Evolutionary conservation across 768 basidiomycete species (phyloP).

Genomic region (Infundibulicybe gibba): DNA sequence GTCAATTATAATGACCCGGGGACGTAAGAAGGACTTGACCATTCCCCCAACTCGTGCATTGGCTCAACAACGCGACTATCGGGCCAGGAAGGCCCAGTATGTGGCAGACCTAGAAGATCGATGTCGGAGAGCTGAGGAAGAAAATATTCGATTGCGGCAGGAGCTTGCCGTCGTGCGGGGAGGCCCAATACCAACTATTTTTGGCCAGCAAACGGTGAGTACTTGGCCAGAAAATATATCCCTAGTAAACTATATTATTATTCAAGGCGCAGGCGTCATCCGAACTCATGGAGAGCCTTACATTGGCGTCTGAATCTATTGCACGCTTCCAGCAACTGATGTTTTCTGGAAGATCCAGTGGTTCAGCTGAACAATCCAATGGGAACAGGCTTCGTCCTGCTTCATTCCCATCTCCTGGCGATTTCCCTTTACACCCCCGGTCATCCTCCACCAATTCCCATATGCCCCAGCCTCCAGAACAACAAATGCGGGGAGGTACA

Average conservation of each 20-base stretch:
- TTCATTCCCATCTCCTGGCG: slow-evolving; percentile 22
- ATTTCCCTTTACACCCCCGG: too few relatives aligned
- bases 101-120: slow-evolving; percentile 54
- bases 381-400: slow-evolving; percentile 15
- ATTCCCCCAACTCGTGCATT: slow-evolving; percentile 57
- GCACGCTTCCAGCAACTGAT: slow-evolving; percentile 48
- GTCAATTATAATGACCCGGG: slow-evolving; percentile 47
- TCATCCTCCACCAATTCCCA: too few relatives aligned
- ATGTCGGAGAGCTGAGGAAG: slow-evolving; percentile 48
- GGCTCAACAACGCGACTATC: slow-evolving; percentile 62
- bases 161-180: slow-evolving; percentile 44
- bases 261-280: slow-evolving; percentile 47
- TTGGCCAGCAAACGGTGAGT: slow-evolving; percentile 29
- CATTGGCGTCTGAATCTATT: slow-evolving; percentile 44
- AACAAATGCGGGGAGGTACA: too few relatives aligned
- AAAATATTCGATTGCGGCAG: slow-evolving; percentile 45
- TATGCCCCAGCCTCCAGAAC: too few relatives aligned
- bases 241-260: slow-evolving; percentile 7
- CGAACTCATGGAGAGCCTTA: slow-evolving; percentile 47
- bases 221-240: background rate
- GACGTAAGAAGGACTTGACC: slow-evolving; percentile 61
- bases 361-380: slow-evolving; percentile 6
- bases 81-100: slow-evolving; percentile 57
- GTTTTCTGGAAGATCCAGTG: slow-evolving; percentile 26
- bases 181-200: slow-evolving; percentile 24